Conservation (phyloP, 345 rosid genomes). For the Melastoma malabathricum region DNA sequence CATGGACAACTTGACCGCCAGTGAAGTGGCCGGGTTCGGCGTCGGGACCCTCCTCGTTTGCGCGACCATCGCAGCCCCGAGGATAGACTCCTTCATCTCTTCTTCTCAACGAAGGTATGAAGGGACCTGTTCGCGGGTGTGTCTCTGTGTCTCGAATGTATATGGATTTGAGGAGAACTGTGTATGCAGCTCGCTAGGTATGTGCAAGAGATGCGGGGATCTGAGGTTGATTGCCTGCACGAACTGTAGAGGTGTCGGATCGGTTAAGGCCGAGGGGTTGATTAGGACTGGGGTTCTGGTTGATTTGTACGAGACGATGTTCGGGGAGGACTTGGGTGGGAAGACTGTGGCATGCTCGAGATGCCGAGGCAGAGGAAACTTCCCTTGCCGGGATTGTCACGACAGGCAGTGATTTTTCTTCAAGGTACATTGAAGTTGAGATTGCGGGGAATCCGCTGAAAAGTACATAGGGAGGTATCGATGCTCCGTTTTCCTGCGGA, state of each 20-base stretch:
- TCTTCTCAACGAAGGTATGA: conserved; percentile 15
- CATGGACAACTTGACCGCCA: conserved; percentile 18
- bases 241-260: conserved; percentile 65
- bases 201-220: conserved; percentile 83
- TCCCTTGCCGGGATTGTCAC: conserved; percentile 65
- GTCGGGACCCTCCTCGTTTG: conserved; percentile 18
- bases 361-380: conserved; percentile 62
- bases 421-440: no score
- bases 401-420: background rate
- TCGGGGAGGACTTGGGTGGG: conserved; percentile 15
- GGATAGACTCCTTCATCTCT: conserved; percentile 15
- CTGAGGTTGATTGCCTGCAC: conserved; percentile 64
- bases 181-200: conserved; percentile 54
- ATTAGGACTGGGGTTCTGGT: conserved; percentile 33
- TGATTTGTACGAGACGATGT: conserved; percentile 25
- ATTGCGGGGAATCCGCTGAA: no score
- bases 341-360: conserved; percentile 31
- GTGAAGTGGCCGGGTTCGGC: conserved; percentile 17
- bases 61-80: conserved; percentile 18
- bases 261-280: conserved; percentile 35
- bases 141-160: background rate
- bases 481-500: no score
- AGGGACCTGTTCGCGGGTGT: background rate
- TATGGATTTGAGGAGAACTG: background rate
- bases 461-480: no score